Base-by-base conservation (phyloP, 2,329 filamentous ascomycete genomes). In the Sporothrix pseudoabietina region DNA sequence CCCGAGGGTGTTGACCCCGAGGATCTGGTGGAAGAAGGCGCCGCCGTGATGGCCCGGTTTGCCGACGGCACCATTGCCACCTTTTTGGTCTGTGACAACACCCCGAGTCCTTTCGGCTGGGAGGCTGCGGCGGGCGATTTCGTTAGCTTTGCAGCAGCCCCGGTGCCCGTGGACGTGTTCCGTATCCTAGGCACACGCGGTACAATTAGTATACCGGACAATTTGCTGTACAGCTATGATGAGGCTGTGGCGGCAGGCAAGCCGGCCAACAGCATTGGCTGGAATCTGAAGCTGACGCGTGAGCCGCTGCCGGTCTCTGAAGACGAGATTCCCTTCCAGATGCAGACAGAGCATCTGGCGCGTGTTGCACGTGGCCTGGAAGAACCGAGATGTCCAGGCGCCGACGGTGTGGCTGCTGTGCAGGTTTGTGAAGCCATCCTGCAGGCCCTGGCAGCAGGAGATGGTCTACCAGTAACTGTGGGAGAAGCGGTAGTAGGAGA, bases 21-120 rank as follows among this genome's bases (percentile, higher is more conserved):
- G 14, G 61, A 66, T 39, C 30, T 39, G 4, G 61, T 66, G 1
- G 61, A 66, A 9, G 61, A 66, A 22, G 61, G 61, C 61, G 61
- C 61, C 5, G 61, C 61, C 12, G 39, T 66, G 12, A 66, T 66
- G 39, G 61, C 61, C 2, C 61, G 61, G 4, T 66, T 30, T 26
- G 39, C 61, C 12, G 41, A 66, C 16, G 61, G 61, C n/a, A 47
- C 61, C 3, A 41, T 66, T 9, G 61, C 41, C 41, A 66, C 61
- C 0, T 47, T 66, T 16, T 14, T 66, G 5, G n/a, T 66, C n/a
- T 47, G 39, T 4, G 61, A 66, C 61, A 66, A 66, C 61, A 66
- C 61, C n/a, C 61, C 61, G 61, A 66, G 61, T n/a, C 61, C 61
- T n/a, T 66, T 66, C 19, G 61, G 61, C n/a, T 66, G 61, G 61